Percentiles rank a stretch among this genome's conserved stretches.
Conservation (phyloP, 2,329 filamentous ascomycete species). For the Penicillium palitans region DNA sequence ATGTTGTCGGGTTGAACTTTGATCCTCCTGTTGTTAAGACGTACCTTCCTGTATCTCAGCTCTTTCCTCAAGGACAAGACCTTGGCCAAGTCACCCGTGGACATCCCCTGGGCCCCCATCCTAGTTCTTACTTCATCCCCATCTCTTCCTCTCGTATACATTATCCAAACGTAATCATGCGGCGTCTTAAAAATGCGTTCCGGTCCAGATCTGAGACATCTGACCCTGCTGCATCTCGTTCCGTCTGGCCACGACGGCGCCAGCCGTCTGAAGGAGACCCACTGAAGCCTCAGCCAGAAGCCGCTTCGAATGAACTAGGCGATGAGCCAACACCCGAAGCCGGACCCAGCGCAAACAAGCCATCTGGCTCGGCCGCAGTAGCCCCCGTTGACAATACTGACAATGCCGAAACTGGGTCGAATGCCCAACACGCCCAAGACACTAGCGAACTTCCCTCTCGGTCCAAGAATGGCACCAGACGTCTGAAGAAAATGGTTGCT, state of each 20-base stretch:
- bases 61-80: not conserved
- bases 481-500: slow-evolving; percentile 14
- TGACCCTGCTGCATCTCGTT: slow-evolving; percentile 7
- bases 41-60: slow-evolving; percentile 1
- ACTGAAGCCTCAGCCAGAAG: slow-evolving; percentile 12
- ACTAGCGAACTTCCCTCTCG: slow-evolving; percentile 5
- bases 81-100: not conserved
- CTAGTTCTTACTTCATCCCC: slow-evolving; percentile 5
- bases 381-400: not conserved
- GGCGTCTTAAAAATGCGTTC: slow-evolving; percentile 14
- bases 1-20: not conserved
- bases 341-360: not conserved
- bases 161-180: slow-evolving; percentile 15
- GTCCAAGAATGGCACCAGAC: slow-evolving; percentile 13
- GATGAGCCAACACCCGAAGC: not conserved
- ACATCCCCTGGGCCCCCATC: not conserved
- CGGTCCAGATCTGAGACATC: slow-evolving; percentile 8
- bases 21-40: not conserved
- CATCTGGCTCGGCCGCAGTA: not conserved
- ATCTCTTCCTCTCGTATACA: slow-evolving; percentile 7
- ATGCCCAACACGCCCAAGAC: not conserved
- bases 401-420: not conserved
- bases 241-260: slow-evolving; percentile 13
- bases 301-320: not conserved
- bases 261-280: slow-evolving; percentile 14